Percentiles rank a stretch among this genome's conserved stretches.
phyloP scores from a whole-genome alignment of 805 yeast species.

The Barnettozyma sucrosica region DNA sequence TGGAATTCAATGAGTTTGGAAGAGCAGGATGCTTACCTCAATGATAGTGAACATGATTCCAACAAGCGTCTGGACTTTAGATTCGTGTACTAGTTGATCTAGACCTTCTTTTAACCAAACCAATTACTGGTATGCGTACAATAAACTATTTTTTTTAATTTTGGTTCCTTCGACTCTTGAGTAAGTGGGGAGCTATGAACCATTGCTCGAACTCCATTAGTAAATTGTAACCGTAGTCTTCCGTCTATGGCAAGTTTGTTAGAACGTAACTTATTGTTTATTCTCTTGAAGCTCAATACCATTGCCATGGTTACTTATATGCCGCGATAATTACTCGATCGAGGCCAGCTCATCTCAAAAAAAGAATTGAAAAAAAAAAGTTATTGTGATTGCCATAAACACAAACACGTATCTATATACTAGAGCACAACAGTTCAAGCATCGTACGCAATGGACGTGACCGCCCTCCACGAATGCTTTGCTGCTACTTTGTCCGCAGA shows the following conservation, averaged over 20 bases:
- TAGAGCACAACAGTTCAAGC: neutral
- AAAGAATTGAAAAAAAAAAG: neutral
- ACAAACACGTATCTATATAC: neutral
- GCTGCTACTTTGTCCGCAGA: conserved; percentile 72
- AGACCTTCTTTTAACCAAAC: too few species aligned
- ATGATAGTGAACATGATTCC: conserved; percentile 44
- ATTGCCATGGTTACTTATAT: neutral
- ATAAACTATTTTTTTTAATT: too few species aligned
- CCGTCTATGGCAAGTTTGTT: too few species aligned
- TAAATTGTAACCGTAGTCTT: too few species aligned
- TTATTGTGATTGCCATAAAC: neutral
- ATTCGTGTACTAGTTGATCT: conserved; percentile 21
- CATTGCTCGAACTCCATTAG: too few species aligned
- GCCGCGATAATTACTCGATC: neutral
- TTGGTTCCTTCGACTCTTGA: too few species aligned
- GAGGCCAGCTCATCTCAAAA: neutral
- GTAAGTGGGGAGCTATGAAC: too few species aligned
- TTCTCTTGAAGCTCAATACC: too few species aligned
- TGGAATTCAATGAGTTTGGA: conserved; percentile 49
- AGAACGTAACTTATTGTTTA: too few species aligned
- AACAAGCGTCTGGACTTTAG: conserved; percentile 50
- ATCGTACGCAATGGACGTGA: conserved; percentile 47
- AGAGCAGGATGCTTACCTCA: conserved; percentile 43
- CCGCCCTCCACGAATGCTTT: conserved; percentile 65
- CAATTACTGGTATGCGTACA: too few species aligned